Base-by-base conservation (phyloP, 1,284 basidiomycete genomes). In the Cryptococcus sp. region DNA sequence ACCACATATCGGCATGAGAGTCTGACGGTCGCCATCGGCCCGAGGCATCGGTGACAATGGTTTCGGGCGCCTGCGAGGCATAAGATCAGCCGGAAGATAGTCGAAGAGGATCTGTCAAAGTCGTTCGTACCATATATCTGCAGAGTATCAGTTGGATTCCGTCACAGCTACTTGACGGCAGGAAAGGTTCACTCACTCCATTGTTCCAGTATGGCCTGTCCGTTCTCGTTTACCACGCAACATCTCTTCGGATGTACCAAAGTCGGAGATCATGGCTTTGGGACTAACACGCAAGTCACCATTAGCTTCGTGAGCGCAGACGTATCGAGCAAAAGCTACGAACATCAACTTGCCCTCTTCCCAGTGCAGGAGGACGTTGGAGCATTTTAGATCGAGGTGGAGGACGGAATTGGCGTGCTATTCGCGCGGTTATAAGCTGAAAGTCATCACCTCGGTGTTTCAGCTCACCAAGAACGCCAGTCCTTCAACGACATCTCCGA, bases 161-260 rank as follows among this genome's bases (percentile, higher is more conserved):
- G 23, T 49, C 15, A 40, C 25, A 46, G 44, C 19, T 45, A 27
- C 48, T 16, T 40, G 11, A 56, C 1, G 7, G 19, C 31, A 5
- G 35, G 31, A 47, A 15, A 31, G 42, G 25, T 16, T 25, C 25
- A 62, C 51, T 64, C 62, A 77, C 64, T 88, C 93, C 77, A 81
- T 91, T 82, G 93, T 96, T 62, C 93, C 93, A 19, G 93, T 96
- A 73, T 95, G 92, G 7, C 93, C 93, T 2, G 90, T 90, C 17
- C 91, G 84, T 38, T 83, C 79, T 16, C 85, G 79, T 15, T 85
- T 82, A 3, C 84, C 83, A 45, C 85, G 84, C 5, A 93, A 81
- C 87, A 90, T 91, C 69, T 93, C 91, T 50, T 90, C 86, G 13
- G 91, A 94, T 0, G 93, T 95, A 4, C 93, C 93, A 76, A 97